A percentile compares a stretch with the other conserved stretches of the same genome.
Conservation (phyloP, 2,329 filamentous ascomycete species). For the Ceratocystiopsis minuta region DNA sequence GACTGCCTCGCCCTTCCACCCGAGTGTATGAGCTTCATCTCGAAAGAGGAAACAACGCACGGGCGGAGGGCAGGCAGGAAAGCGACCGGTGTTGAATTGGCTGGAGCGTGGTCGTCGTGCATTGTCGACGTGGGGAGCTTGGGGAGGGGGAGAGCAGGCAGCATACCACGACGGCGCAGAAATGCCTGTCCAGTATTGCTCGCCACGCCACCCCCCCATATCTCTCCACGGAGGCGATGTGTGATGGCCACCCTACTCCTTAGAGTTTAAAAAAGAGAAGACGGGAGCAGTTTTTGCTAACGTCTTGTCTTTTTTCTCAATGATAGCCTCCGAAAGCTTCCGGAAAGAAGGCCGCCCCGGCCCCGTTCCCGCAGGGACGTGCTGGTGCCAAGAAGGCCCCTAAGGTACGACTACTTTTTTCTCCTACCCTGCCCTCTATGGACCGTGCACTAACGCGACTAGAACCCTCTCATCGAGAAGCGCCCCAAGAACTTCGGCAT, state of each 20-base stretch:
- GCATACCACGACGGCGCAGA: no score
- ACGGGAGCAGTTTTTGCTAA: conserved; percentile 25
- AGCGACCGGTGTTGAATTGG: conserved; percentile 29
- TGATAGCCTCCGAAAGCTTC: conserved; percentile 91
- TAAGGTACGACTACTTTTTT: conserved; percentile 49
- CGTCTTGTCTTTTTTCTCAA: conserved; percentile 98
- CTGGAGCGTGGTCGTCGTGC: no score
- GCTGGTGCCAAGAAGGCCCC: conserved; percentile 82
- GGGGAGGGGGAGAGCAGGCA: background rate
- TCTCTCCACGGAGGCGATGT: background rate
- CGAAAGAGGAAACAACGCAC: conserved; percentile 15
- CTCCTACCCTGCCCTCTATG: background rate
- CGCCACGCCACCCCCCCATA: conserved; percentile 13
- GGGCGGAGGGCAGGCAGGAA: background rate
- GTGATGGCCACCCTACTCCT: conserved; percentile 34
- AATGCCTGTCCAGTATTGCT: conserved; percentile 33
- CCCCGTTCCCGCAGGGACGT: conserved; percentile 91
- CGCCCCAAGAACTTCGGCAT: conserved; percentile 94
- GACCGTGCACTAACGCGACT: conserved; percentile 8
- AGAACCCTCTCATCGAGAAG: conserved; percentile 99
- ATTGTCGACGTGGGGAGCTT: no score
- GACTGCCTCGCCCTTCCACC: no score
- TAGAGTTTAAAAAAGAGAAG: conserved; percentile 72
- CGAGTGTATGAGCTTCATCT: conserved; percentile 16
- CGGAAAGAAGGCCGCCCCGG: conserved; percentile 95